phyloP scores from a whole-genome alignment of 2,329 filamentous ascomycete species.

The Fusarium sp. region DNA sequence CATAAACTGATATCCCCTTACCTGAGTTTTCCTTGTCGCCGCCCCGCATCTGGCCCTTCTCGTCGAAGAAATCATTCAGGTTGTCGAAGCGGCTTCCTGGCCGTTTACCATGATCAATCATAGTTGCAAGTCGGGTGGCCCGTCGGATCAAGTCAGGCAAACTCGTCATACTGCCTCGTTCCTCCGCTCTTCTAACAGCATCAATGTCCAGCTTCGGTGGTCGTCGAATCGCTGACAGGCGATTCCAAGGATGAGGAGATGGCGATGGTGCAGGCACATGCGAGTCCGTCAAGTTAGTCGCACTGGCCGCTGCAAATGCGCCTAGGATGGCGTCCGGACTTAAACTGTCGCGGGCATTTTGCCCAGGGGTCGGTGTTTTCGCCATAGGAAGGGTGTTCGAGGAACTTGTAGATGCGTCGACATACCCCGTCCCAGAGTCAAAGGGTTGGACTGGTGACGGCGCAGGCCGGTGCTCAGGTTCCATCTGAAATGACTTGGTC shows the following conservation, averaged over 20 bases:
- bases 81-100: conserved; percentile 70
- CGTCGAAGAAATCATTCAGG: conserved; percentile 62
- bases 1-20: conserved; percentile 44
- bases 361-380: conserved; percentile 30
- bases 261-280: conserved; percentile 41
- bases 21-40: conserved; percentile 56
- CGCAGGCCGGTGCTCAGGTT: conserved; percentile 46
- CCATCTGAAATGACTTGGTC: conserved; percentile 40
- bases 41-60: conserved; percentile 54
- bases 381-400: conserved; percentile 55
- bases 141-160: conserved; percentile 90
- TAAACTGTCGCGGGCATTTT: conserved; percentile 40
- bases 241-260: conserved; percentile 52
- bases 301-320: conserved; percentile 62
- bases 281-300: conserved; percentile 55
- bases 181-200: conserved; percentile 82
- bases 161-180: conserved; percentile 90
- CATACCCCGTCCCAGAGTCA: conserved; percentile 58
- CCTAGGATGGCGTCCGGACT: conserved; percentile 62
- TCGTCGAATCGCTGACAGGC: conserved; percentile 66
- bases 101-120: conserved; percentile 83
- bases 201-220: conserved; percentile 86
- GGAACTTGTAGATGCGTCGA: conserved; percentile 61
- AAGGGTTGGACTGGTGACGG: conserved; percentile 57
- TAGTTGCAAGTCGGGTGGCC: conserved; percentile 86